Base-by-base conservation (phyloP, 108 stramenopile genomes). In the Pseudonitzschia delicatissima region DNA sequence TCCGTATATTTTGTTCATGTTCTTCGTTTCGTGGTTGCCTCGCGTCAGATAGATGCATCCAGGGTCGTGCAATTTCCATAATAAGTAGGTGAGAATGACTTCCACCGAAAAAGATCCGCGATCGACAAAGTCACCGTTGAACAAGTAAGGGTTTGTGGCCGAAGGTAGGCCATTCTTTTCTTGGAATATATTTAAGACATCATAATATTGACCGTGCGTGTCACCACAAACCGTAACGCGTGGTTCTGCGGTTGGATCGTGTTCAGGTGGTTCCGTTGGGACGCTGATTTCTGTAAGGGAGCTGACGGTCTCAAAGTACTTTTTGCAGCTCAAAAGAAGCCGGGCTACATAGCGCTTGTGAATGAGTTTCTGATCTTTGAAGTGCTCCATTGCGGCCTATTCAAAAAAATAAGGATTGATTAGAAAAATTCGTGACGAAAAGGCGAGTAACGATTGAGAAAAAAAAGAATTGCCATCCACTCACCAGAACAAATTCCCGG, bases 41-140 rank as follows among this genome's bases (percentile, higher is more conserved):
- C 99, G 65, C 18, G 80, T 87, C 66, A 99, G 65, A 69, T 87
- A 81, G 29, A 99, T 91, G 63, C 86, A 85, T 21, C 69, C 69
- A 5, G 97, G 97, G 62, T 82, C 77, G 25, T 84, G 77, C 28
- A 97, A 59, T 74, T 97, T 97, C 72, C 91, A 92, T 25, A 94
- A 58, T 18, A 99, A 76, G 44, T 95, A 91, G 26, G 96, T 91
- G 34, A 96, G 61, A 57, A 98, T 94, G 40, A 96, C 96, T 83
- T 99, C 99, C 17, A 98, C 85, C 15, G 82, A 84, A 64, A 97
- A 99, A 27, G 86, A 88, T 12, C 99, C 99, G 2, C 99, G 92
- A 76, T 99, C 99, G 15, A 98, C 97, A 62, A 96, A 97, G 72
- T 99, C 99, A 26, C 99, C 99, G 82, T 99, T 99, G 84, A 98